phyloP scores from a whole-genome alignment of 495 filamentous ascomycete genomes.

The Xeromyces bisporus region DNA sequence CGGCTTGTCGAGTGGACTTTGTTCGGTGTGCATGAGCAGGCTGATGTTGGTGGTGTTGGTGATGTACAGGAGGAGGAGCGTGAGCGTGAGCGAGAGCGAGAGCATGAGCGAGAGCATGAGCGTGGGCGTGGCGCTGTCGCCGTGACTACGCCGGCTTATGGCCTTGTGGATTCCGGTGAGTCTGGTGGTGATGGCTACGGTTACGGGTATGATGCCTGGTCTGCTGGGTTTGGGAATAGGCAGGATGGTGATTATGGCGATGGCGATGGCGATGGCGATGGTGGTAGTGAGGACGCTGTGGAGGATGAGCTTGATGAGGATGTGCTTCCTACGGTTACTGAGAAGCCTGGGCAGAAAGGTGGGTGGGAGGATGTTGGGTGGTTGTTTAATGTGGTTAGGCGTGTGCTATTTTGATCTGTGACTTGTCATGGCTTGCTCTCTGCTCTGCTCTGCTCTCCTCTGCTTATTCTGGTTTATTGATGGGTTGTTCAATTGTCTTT shows the following conservation, averaged over 20 bases:
- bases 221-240: conserved; percentile 2
- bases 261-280: not conserved
- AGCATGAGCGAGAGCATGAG: too few relatives aligned
- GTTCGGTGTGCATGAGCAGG: conserved; percentile 51
- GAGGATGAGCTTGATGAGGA: conserved; percentile 12
- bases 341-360: conserved; percentile 31
- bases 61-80: too few relatives aligned
- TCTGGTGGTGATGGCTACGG: too few relatives aligned
- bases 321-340: conserved; percentile 12
- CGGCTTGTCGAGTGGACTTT: conserved; percentile 58
- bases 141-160: too few relatives aligned
- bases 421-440: not conserved
- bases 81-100: too few relatives aligned
- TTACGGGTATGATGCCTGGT: too few relatives aligned
- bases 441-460: too few relatives aligned
- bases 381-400: conserved; percentile 62
- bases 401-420: conserved; percentile 50
- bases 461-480: not conserved
- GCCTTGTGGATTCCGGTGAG: too few relatives aligned
- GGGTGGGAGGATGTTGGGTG: conserved; percentile 76
- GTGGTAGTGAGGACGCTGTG: not conserved
- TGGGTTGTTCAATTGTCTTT: too few relatives aligned
- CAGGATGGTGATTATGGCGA: conserved; percentile 19
- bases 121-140: too few relatives aligned
- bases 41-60: conserved; percentile 19